Evolutionary conservation across 2,329 filamentous ascomycete genomes (phyloP), one percentile per base, ranked within the genome.

Genomic region (Cladosporium oxysporum): DNA sequence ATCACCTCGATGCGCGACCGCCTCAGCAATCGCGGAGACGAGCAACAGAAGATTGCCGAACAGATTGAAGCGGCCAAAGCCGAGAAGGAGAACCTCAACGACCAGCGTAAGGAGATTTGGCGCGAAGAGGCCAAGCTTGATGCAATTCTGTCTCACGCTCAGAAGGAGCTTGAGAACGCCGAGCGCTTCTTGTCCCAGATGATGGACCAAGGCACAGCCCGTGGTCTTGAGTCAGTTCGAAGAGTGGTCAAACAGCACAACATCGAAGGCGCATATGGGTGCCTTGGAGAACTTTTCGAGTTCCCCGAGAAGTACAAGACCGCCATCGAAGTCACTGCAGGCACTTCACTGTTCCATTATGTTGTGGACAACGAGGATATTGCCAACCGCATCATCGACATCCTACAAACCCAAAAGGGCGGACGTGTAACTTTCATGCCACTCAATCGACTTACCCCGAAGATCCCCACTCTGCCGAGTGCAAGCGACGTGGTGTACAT

Each of bases 341-440:
- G 95, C 21, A 90, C 89, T 69, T 96, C 92, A 76, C 84, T 99
- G 10, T 99, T 99, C 80, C 92, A 99, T 78, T 97, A 97, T 71
- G 89, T 99, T 12, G 94, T 98, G 52, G 94, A 99, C 76, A 94
- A 90, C 59, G 92, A 96, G 67, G 88, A 91, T 49, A 97, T 93
- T 0, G 93, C 93, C 0, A 92, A 91, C 1, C 87, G 88, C 71
- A 86, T 97, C 37, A 88, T 95, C 52, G 90, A 94, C 70, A 86
- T 88, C 16, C 83, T 99, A 31, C 90, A 93, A 75, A 89, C 88
- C 69, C 88, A 92, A 71, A 90, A 88, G 67, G 90, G 91, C 18
- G 95, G 95, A 14, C 88, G 95, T 75, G 86, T 99, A 21, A 99
- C 96, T 0, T 97, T 97, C 74, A 94, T 98, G 85, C 95, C 95